These are phyloP conservation scores for Collybia nuda DNA, from an alignment of 768 basidiomycete genomes.

Conservation along the genomic window DNA sequence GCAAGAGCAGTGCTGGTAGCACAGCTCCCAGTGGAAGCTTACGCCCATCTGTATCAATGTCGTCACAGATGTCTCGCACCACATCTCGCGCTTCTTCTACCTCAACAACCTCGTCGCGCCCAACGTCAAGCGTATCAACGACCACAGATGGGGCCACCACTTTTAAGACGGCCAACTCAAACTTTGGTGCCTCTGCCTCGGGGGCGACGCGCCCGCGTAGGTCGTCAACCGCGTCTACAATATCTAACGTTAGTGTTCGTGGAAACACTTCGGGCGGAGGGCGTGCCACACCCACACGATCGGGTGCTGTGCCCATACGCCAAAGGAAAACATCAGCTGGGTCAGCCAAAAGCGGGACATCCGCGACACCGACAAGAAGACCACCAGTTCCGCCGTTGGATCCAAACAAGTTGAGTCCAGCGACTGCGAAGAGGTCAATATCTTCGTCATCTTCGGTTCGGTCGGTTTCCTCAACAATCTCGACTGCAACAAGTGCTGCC, in stretches of 20 bases:
- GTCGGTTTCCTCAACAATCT: slow-evolving; percentile 23
- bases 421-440: slow-evolving; percentile 17
- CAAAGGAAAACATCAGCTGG: slow-evolving; percentile 16
- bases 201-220: slow-evolving; percentile 24
- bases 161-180: slow-evolving; percentile 42
- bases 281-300: slow-evolving; percentile 8
- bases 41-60: too few relatives aligned
- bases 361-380: slow-evolving; percentile 22
- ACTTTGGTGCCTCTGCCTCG: slow-evolving; percentile 15
- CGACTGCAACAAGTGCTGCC: slow-evolving; percentile 24
- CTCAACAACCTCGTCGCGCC: slow-evolving; percentile 3
- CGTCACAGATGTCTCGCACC: slow-evolving; percentile 11
- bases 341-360: slow-evolving; percentile 17
- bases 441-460: slow-evolving; percentile 19
- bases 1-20: slow-evolving; percentile 15
- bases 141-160: slow-evolving; percentile 19
- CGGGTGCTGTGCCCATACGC: slow-evolving; percentile 1
- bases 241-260: slow-evolving; percentile 16
- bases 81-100: slow-evolving; percentile 17
- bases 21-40: too few relatives aligned
- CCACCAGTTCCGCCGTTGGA: slow-evolving; percentile 30
- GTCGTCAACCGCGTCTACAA: slow-evolving; percentile 29
- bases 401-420: slow-evolving; percentile 28
- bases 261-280: slow-evolving; percentile 5
- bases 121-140: slow-evolving; percentile 14